A percentile compares a stretch with the other conserved stretches of the same genome.
Conservation (phyloP, 2,329 filamentous ascomycete species). For the Verticillium zaregamsianum region DNA sequence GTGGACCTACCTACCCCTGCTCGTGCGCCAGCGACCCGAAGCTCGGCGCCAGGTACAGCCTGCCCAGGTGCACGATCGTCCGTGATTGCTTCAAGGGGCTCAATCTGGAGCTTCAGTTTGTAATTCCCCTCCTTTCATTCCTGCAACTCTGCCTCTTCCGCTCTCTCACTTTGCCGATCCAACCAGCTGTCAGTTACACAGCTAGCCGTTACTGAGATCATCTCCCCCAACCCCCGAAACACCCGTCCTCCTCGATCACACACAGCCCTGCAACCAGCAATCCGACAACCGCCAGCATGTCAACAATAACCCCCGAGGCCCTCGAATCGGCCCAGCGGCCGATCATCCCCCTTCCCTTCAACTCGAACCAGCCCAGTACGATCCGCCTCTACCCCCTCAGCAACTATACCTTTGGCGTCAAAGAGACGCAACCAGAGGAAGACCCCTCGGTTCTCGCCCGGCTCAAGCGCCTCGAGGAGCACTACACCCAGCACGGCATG, state of each 20-base stretch:
- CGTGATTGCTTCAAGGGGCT: neutral
- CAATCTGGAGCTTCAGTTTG: neutral
- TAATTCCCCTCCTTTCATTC: neutral
- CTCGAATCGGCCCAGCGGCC: conserved; percentile 77
- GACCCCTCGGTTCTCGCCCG: conserved; percentile 93
- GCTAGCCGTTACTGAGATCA: neutral
- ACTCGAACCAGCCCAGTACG: conserved; percentile 81
- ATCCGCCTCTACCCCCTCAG: conserved; percentile 92
- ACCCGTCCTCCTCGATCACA: neutral
- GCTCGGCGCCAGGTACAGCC: neutral
- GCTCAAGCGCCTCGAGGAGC: conserved; percentile 90
- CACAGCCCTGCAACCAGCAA: neutral
- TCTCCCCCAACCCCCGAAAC: neutral
- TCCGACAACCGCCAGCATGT: conserved; percentile 55
- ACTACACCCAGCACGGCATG: conserved; percentile 92
- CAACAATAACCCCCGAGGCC: conserved; percentile 72
- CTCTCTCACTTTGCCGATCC: neutral
- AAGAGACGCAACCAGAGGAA: conserved; percentile 97
- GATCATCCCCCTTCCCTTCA: conserved; percentile 76
- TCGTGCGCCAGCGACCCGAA: neutral
- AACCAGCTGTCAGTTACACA: neutral
- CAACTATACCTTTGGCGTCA: conserved; percentile 98
- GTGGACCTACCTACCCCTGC: neutral
- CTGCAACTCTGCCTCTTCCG: neutral
- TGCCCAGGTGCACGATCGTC: neutral